Base-by-base conservation (phyloP, 441 rosid species). In the Heliophila coronopifolia region DNA sequence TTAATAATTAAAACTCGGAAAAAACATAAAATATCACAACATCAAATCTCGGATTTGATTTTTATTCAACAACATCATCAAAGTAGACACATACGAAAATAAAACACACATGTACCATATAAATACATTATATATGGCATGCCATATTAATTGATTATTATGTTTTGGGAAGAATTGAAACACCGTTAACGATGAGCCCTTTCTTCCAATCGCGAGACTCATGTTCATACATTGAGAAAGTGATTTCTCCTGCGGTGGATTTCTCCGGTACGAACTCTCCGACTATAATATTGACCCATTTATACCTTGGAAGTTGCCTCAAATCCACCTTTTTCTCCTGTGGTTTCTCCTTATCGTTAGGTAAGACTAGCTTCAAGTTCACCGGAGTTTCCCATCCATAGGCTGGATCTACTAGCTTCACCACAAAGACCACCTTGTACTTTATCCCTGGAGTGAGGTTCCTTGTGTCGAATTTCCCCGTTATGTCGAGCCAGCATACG, bases 401-500 rank as follows among this genome's bases (percentile, higher is more conserved):
- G 23, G 80, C 70, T 0, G 58, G 31, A 8, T 79, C 78, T 28
- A 43, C 66, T 41, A 83, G 31, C 81, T 58, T 77, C n/a, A 81
- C 55, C 41, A 67, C 61, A 23, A 80, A 70, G 6, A 41, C 60
- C 7, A 72, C 79, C 64, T 78, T 73, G 37, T 85, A 83, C 2
- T 48, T 4, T 2, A 65, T 56, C 50, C 52, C 75, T 0, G 77
- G 81, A 18, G 88, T 65, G 19, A 89, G 90, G 24, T 67, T 70
- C 22, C 43, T 36, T 1, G 70, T 48, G 25, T 77, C 71, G 13
- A 81, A 69, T 48, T 47, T 71, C 3, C 70, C 81, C 1, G 54
- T 33, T 19, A 61, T 63, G 14, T 81, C 91, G 19, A 89, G 79
- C 97, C 90, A 83, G 28, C 91, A 79, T 13, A 83, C 93, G 2